A percentile compares a stretch with the other conserved stretches of the same genome.
These are phyloP conservation scores for Daldinia grandis DNA, from an alignment of 495 filamentous ascomycete species.

Conservation along the genomic window DNA sequence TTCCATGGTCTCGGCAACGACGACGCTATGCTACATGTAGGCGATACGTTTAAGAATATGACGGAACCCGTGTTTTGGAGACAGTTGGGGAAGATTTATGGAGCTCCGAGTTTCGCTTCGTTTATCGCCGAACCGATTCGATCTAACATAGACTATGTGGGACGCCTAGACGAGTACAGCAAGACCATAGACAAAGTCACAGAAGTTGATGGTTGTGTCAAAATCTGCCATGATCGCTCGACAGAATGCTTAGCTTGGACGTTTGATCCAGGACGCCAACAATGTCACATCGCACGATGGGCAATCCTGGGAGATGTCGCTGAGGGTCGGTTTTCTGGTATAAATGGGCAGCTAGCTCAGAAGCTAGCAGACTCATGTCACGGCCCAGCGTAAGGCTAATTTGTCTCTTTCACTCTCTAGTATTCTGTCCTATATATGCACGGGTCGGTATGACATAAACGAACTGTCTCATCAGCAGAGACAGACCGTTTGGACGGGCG, in stretches of 20 bases:
- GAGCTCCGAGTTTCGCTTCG: slow-evolving; percentile 43
- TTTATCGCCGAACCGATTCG: slow-evolving; percentile 42
- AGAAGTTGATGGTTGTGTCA: slow-evolving; percentile 44
- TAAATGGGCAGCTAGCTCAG: slow-evolving; percentile 43
- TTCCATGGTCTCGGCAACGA: slow-evolving; percentile 52
- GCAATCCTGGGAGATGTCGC: slow-evolving; percentile 52
- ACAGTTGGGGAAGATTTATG: slow-evolving; percentile 51
- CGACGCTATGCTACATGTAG: slow-evolving; percentile 48
- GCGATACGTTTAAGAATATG: slow-evolving; percentile 47
- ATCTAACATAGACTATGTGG: slow-evolving; percentile 52
- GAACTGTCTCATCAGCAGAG: slow-evolving; percentile 18
- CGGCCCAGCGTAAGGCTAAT: slow-evolving; percentile 3
- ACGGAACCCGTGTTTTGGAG: slow-evolving; percentile 51
- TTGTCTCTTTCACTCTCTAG: background rate
- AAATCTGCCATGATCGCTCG: slow-evolving; percentile 42
- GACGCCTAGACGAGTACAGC: slow-evolving; percentile 46
- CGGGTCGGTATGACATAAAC: slow-evolving; percentile 18
- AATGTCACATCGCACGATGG: slow-evolving; percentile 54
- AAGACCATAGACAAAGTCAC: slow-evolving; percentile 44
- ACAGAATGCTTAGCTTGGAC: slow-evolving; percentile 55
- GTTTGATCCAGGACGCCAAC: slow-evolving; percentile 44
- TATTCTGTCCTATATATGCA: slow-evolving; percentile 31
- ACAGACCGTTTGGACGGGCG: slow-evolving; percentile 16
- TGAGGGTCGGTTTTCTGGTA: slow-evolving; percentile 46
- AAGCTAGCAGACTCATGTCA: slow-evolving; percentile 40